Evolutionary conservation across 352 stramenopile genomes (phyloP), one percentile per base, ranked within the genome.

Genomic region (Phytopythium ostracodes): DNA sequence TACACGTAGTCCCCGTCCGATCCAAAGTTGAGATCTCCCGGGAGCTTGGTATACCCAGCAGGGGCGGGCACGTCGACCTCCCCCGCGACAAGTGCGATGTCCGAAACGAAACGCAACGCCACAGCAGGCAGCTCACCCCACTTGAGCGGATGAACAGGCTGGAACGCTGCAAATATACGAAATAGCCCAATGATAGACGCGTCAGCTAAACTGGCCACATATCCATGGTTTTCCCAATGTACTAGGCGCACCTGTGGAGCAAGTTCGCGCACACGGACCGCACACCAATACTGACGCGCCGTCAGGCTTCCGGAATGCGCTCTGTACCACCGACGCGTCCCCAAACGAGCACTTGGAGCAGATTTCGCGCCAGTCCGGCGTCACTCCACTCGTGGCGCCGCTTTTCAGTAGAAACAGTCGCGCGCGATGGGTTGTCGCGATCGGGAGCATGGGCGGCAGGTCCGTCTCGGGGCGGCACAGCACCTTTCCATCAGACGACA

Each of bases 1-100:
- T 87, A 91, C 42, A 85, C 68, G 63, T 89, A 90, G 53, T 84
- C 72, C 0, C 86, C 86, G 5, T 81, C 82, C 0, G 72, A 75
- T 2, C 71, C 80, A 62, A 78, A 78, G 44, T 93, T 92, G 20
- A 93, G 64, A 56, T 89, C 81, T 4, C 67, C 63, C 20, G 71
- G 63, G 10, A 94, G 42, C 51, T 84, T 84, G 2, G 67, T 68
- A 51, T 80, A 94, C 10, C 84, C 84, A 31, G 63, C 25, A 12
- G 86, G 81, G 4, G 77, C 55, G 44, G 71, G 56, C 4, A 85
- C 70, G 46, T 93, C 71, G 10, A 79, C 49, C 14, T 85, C 77
- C 0, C 86, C 86, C 29, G 73, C 67, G n/a, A 93, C 62, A 22
- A 92, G 59, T 15, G 59, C 47, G 7, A 94, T 49, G 15, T 89